phyloP scores from a whole-genome alignment of 441 rosid species.

The Syzygium malaccense region DNA sequence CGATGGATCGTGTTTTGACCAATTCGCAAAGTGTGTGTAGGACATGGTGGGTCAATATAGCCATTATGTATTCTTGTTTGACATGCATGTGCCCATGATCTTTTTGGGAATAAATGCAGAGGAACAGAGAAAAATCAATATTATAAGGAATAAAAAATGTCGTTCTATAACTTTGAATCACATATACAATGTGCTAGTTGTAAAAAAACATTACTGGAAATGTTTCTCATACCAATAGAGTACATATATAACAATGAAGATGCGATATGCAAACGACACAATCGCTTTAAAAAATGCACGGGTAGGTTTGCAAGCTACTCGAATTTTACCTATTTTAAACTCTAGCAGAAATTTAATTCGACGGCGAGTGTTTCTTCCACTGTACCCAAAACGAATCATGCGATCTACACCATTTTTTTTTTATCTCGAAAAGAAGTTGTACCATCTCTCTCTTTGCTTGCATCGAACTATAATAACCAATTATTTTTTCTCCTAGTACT shows the following conservation, averaged over 20 bases:
- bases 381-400: neutral
- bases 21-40: neutral
- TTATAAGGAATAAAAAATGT: neutral
- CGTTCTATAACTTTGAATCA: neutral
- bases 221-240: neutral
- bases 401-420: neutral
- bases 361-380: neutral
- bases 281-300: rapidly evolving
- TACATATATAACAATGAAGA: neutral
- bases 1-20: neutral
- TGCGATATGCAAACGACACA: neutral
- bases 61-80: neutral
- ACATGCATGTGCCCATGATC: neutral
- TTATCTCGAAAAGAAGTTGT: neutral
- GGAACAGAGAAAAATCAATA: neutral
- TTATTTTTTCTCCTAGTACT: neutral
- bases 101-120: neutral
- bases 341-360: neutral
- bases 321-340: neutral
- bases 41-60: neutral
- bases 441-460: neutral
- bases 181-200: neutral
- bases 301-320: neutral
- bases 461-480: neutral
- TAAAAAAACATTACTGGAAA: neutral